Conservation (phyloP, 1,284 basidiomycete species). For the Papiliotrema terrestris region DNA sequence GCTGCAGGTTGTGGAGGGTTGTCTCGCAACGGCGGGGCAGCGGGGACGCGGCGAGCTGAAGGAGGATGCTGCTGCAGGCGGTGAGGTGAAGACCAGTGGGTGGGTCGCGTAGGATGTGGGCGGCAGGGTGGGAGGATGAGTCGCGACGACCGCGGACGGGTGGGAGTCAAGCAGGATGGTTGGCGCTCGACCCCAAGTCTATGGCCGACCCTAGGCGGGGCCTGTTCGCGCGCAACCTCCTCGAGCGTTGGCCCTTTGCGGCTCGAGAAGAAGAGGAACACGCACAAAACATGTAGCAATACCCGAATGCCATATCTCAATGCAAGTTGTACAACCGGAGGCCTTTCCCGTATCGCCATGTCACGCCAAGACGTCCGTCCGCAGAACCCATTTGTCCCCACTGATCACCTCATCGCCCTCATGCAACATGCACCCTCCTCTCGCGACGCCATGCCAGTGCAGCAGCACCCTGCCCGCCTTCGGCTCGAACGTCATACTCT, state of each 20-base stretch:
- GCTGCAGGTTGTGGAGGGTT: slow-evolving; percentile 83
- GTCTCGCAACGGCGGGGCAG: slow-evolving; percentile 59
- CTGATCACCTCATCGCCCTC: slow-evolving; percentile 65
- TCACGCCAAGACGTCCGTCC: slow-evolving; percentile 64
- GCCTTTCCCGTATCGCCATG: background rate
- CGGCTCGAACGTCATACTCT: slow-evolving; percentile 56
- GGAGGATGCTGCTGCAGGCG: background rate
- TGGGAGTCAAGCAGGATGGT: no score
- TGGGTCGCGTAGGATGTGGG: background rate
- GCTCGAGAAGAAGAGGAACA: no score
- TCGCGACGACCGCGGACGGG: no score
- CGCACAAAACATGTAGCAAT: no score
- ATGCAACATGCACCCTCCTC: slow-evolving; percentile 70
- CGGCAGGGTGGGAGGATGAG: no score
- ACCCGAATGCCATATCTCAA: no score
- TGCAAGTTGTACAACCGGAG: no score
- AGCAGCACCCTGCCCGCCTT: slow-evolving; percentile 66
- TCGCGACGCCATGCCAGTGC: slow-evolving; percentile 68
- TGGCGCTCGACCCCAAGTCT: no score
- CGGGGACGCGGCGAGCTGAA: slow-evolving; percentile 18
- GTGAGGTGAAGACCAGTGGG: background rate
- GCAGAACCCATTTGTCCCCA: slow-evolving; percentile 71
- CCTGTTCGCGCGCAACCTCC: no score
- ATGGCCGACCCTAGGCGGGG: no score
- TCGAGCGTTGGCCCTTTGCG: no score